Conservation (phyloP, 257 asterid species). For the Solanum habrochaites region DNA sequence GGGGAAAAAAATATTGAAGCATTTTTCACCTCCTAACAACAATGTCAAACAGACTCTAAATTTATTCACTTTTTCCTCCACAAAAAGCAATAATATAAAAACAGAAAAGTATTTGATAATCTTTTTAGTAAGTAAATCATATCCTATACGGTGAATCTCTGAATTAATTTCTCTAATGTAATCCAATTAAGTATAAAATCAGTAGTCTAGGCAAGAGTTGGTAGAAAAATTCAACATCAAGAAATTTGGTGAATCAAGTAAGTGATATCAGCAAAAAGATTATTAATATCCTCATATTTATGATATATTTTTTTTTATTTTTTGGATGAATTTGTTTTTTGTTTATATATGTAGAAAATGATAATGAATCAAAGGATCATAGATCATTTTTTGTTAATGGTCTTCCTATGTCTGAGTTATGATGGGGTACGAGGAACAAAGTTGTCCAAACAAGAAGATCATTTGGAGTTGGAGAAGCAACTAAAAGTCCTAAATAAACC, state of each 20-base stretch:
- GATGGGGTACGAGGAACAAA: neutral
- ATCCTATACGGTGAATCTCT: neutral
- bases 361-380: neutral
- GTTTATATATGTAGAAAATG: neutral
- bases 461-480: neutral
- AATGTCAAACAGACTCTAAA: neutral
- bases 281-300: neutral
- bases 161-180: neutral
- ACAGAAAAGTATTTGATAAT: neutral
- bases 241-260: neutral
- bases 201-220: neutral
- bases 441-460: neutral
- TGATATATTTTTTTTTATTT: neutral
- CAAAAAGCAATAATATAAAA: neutral
- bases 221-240: neutral
- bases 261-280: neutral
- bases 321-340: neutral
- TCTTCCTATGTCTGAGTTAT: neutral
- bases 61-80: neutral
- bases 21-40: too few relatives aligned
- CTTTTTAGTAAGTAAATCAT: neutral
- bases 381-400: neutral
- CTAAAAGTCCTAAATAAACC: neutral
- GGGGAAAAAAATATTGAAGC: accelerated
- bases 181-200: neutral